Evolutionary conservation across 805 yeast genomes (phyloP).

Genomic region (Yarrowia sp.): DNA sequence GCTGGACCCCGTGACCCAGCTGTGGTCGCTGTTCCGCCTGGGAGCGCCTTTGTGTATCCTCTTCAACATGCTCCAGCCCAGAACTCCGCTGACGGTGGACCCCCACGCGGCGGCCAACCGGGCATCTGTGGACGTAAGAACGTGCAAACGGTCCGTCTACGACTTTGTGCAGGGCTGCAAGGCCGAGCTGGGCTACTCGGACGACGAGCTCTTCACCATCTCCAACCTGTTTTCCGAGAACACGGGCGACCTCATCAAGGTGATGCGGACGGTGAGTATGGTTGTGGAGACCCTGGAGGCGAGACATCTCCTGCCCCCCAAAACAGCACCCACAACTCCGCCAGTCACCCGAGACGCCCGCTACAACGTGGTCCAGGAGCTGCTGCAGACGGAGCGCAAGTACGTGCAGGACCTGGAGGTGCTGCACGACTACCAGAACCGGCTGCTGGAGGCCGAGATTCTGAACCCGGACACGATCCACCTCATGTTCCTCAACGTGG

Average conservation of each 20-base stretch:
- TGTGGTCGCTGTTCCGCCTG: slow-evolving; percentile 87
- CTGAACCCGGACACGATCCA: slow-evolving; percentile 82
- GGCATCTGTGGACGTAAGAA: slow-evolving; percentile 76
- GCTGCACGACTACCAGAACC: slow-evolving; percentile 69
- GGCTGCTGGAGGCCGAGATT: slow-evolving; percentile 67
- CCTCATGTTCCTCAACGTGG: slow-evolving; percentile 81
- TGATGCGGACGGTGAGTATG: slow-evolving; percentile 68
- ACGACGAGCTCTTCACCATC: slow-evolving; percentile 85
- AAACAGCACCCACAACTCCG: slow-evolving; percentile 47
- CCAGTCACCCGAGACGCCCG: slow-evolving; percentile 60
- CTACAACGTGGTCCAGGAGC: slow-evolving; percentile 81
- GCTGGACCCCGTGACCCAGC: slow-evolving; percentile 88
- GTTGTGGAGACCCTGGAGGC: slow-evolving; percentile 59
- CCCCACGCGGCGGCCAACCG: slow-evolving; percentile 31
- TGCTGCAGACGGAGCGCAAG: slow-evolving; percentile 88
- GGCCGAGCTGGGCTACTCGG: slow-evolving; percentile 72
- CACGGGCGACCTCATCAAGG: slow-evolving; percentile 74
- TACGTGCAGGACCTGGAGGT: slow-evolving; percentile 90
- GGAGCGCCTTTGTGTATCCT: slow-evolving; percentile 91
- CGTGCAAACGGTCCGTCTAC: slow-evolving; percentile 87
- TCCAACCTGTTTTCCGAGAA: slow-evolving; percentile 86
- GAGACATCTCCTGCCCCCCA: slow-evolving; percentile 40
- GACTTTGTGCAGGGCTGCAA: slow-evolving; percentile 89
- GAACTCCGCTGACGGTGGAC: slow-evolving; percentile 51
- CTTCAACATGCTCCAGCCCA: slow-evolving; percentile 72